Evolutionary conservation across 1,139 yeast genomes (phyloP).

Genomic region (Candida glucosophila): DNA sequence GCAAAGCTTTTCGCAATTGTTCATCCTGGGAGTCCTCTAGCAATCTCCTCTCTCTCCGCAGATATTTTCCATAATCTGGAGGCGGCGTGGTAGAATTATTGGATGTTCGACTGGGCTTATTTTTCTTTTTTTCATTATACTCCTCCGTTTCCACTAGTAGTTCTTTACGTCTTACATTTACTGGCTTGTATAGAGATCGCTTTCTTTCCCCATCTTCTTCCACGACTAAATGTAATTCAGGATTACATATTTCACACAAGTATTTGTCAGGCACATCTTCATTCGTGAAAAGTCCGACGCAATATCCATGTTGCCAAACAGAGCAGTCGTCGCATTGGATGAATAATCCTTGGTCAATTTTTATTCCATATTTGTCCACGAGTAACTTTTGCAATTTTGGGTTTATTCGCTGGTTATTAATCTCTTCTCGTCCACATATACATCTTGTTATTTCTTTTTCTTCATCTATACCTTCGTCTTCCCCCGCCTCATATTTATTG

Average conservation of each 20-base stretch:
- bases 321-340: constrained; percentile 89
- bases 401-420: constrained; percentile 31
- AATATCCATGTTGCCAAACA: constrained; percentile 96
- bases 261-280: constrained; percentile 83
- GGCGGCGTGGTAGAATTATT: constrained; percentile 4
- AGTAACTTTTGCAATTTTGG: constrained; percentile 37
- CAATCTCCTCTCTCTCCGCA: constrained; percentile 26
- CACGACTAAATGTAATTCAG: constrained; percentile 60
- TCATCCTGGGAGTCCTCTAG: constrained; percentile 55
- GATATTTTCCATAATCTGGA: constrained; percentile 9
- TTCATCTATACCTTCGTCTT: constrained; percentile 25
- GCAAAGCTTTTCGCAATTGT: constrained; percentile 58
- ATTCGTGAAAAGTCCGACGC: constrained; percentile 74
- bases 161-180: constrained; percentile 38
- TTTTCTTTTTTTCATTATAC: constrained; percentile 7
- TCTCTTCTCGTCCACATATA: constrained; percentile 72
- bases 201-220: constrained; percentile 23
- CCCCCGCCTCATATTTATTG: constrained; percentile 15
- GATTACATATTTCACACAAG: constrained; percentile 87
- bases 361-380: constrained; percentile 46
- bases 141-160: constrained; percentile 19
- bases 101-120: constrained; percentile 9
- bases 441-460: constrained; percentile 82
- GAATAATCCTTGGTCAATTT: constrained; percentile 69
- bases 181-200: constrained; percentile 42